Conservation (phyloP, 116 monocot genomes). For the Trichopus zeylanicus region DNA sequence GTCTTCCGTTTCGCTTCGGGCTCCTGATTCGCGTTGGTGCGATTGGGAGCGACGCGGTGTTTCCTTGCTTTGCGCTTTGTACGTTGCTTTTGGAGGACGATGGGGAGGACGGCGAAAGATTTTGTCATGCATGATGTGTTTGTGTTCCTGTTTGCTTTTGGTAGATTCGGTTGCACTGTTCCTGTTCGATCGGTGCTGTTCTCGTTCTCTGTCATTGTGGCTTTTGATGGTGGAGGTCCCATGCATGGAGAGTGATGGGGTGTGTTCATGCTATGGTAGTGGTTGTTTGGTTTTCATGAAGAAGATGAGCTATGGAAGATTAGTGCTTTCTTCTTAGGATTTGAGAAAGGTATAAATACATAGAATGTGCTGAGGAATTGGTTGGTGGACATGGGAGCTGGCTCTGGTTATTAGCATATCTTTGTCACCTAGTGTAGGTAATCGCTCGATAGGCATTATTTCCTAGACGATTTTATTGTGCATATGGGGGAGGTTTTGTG, state of each 20-base stretch:
- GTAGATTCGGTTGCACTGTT: background rate
- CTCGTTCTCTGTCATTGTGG: background rate
- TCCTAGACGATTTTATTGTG: no score
- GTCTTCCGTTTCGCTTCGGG: background rate
- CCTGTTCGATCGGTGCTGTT: background rate
- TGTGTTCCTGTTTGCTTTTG: background rate
- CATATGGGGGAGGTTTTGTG: background rate
- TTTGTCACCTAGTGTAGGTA: background rate
- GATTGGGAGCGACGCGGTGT: background rate
- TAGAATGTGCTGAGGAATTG: background rate
- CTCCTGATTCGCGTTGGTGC: background rate
- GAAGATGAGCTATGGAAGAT: background rate
- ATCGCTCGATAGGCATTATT: background rate
- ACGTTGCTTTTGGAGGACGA: background rate
- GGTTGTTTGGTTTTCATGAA: background rate
- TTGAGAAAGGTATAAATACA: background rate
- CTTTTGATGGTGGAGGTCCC: no score
- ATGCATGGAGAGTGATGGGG: background rate
- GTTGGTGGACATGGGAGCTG: background rate
- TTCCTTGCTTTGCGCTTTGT: background rate
- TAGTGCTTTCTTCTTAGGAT: background rate
- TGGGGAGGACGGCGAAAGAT: background rate
- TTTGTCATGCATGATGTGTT: background rate
- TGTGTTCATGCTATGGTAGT: background rate
- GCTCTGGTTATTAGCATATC: background rate